Conservation (phyloP, 192 early-diverging fungal species). For the Chytriomyces hyalinus region DNA sequence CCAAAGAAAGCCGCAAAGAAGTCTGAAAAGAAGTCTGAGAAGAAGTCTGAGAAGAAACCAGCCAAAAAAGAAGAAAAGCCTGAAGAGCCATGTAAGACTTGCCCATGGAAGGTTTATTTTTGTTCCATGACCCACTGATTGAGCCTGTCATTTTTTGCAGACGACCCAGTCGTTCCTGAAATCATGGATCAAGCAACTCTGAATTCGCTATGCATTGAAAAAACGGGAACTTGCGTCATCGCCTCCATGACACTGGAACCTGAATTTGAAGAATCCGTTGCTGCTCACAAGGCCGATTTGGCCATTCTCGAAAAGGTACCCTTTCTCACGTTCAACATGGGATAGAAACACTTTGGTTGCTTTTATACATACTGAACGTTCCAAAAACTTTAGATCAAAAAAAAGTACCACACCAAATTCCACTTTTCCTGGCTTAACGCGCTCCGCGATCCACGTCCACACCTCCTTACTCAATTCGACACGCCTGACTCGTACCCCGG, state of each 20-base stretch:
- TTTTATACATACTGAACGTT: not conserved
- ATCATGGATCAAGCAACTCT: conserved; percentile 57
- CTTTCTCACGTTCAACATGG: not conserved
- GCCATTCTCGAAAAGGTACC: conserved; percentile 33
- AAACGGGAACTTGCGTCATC: conserved; percentile 52
- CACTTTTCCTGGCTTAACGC: conserved; percentile 51
- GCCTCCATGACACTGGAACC: conserved; percentile 55
- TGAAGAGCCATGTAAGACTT: conserved; percentile 31
- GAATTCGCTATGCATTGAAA: conserved; percentile 49
- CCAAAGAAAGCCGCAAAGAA: conserved; percentile 40
- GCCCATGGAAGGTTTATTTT: not conserved
- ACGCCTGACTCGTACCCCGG: conserved; percentile 54
- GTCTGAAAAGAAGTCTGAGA: conserved; percentile 26
- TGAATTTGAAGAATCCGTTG: conserved; percentile 46
- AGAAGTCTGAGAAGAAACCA: conserved; percentile 39
- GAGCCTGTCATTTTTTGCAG: not conserved
- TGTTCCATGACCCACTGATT: not conserved
- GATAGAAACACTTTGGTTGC: too few relatives aligned
- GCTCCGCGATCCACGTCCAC: conserved; percentile 33
- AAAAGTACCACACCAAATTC: conserved; percentile 44
- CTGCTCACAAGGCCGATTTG: conserved; percentile 40
- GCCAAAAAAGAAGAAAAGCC: conserved; percentile 38
- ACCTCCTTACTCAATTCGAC: conserved; percentile 54
- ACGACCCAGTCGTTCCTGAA: conserved; percentile 49
- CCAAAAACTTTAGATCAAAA: conserved; percentile 34